Conservation (phyloP, 2,329 filamentous ascomycete species). For the Diaporthe velutina region DNA sequence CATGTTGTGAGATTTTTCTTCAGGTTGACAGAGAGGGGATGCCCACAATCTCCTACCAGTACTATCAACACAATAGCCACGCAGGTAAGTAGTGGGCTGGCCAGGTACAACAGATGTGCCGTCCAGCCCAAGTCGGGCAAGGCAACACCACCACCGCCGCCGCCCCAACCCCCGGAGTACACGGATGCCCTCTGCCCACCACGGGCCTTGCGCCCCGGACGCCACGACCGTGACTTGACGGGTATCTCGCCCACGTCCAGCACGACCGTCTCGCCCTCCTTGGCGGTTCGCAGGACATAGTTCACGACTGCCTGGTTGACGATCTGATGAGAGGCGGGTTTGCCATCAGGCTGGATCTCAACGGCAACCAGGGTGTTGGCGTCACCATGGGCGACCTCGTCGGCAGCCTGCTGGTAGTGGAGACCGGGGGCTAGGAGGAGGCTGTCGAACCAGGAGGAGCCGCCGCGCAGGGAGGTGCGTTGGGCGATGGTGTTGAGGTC, state of each 20-base stretch:
- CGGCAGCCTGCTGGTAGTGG: constrained; percentile 71
- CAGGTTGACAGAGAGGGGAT: background rate
- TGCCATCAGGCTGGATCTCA: constrained; percentile 45
- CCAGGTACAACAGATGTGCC: constrained; percentile 63
- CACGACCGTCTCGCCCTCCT: constrained; percentile 67
- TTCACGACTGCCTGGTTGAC: constrained; percentile 66
- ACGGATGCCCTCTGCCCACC: constrained; percentile 44
- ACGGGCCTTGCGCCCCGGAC: constrained; percentile 44
- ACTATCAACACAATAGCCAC: constrained; percentile 58
- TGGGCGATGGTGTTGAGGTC: constrained; percentile 68
- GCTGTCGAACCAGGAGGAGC: constrained; percentile 67
- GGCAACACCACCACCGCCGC: constrained; percentile 48
- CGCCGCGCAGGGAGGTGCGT: constrained; percentile 68
- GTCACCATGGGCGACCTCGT: constrained; percentile 60
- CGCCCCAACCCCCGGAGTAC: constrained; percentile 43
- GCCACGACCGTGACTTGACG: constrained; percentile 47
- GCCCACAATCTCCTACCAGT: constrained; percentile 60
- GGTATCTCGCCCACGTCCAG: constrained; percentile 70
- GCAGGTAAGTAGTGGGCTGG: constrained; percentile 61
- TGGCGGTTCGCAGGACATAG: constrained; percentile 68
- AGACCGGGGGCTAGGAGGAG: constrained; percentile 71
- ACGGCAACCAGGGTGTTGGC: constrained; percentile 56
- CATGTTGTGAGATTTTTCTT: background rate
- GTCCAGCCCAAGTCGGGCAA: constrained; percentile 57
- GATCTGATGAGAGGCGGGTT: constrained; percentile 51